A percentile compares a stretch with the other conserved stretches of the same genome.
phyloP scores from a whole-genome alignment of 2,329 filamentous ascomycete species.

The Emergomyces pasteurianus region DNA sequence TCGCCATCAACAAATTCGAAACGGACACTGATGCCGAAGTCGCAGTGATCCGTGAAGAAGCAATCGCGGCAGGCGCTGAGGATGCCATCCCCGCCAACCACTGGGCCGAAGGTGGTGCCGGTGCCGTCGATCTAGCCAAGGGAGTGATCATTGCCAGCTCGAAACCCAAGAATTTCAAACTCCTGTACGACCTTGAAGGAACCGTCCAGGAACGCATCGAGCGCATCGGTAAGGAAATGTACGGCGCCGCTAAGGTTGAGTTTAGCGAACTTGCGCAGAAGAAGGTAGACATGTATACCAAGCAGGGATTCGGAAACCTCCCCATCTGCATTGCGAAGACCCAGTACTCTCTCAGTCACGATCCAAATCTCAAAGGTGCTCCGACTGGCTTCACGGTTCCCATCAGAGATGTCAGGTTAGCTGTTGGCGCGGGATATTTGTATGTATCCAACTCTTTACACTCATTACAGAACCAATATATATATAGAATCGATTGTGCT shows the following conservation, averaged over 20 bases:
- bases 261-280: conserved; percentile 90
- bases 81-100: conserved; percentile 91
- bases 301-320: conserved; percentile 81
- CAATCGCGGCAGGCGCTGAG: conserved; percentile 81
- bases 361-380: conserved; percentile 86
- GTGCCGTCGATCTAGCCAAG: conserved; percentile 77
- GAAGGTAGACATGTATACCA: conserved; percentile 90
- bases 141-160: conserved; percentile 72
- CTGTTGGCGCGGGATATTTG: conserved; percentile 86
- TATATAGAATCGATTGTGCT: conserved; percentile 1
- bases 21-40: conserved; percentile 92
- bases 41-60: conserved; percentile 76
- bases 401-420: conserved; percentile 86
- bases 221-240: conserved; percentile 83
- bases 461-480: neutral
- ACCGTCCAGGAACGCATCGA: conserved; percentile 83
- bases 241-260: conserved; percentile 78
- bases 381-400: conserved; percentile 90
- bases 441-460: conserved; percentile 35
- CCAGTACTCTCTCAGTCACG: conserved; percentile 90
- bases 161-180: conserved; percentile 75
- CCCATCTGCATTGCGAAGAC: conserved; percentile 98
- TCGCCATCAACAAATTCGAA: conserved; percentile 93
- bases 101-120: conserved; percentile 89
- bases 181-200: conserved; percentile 72